Percentiles rank a stretch among this genome's conserved stretches.
These are phyloP conservation scores for Acanthamoeba comandoni DNA, from an alignment of 208 protist genomes.

Conservation along the genomic window DNA sequence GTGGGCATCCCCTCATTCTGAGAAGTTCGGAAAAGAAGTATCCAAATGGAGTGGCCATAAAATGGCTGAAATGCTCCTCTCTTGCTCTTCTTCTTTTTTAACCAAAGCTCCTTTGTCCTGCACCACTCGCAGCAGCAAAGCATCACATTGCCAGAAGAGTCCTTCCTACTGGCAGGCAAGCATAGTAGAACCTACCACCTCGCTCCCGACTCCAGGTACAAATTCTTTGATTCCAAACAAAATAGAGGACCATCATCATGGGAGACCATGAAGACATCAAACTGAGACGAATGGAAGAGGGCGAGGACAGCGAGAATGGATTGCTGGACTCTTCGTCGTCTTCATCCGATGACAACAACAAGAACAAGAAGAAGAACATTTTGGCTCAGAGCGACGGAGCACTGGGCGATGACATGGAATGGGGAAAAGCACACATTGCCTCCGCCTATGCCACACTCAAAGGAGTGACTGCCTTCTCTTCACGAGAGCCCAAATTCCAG, in stretches of 20 bases:
- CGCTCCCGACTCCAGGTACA: too few species aligned
- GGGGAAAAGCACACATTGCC: constrained; percentile 15
- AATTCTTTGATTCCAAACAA: too few species aligned
- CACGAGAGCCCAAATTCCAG: constrained; percentile 47
- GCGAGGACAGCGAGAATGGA: background rate
- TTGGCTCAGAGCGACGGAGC: background rate
- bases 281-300: background rate
- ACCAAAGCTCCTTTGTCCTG: too few species aligned
- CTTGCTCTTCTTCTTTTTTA: too few species aligned
- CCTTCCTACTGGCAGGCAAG: too few species aligned
- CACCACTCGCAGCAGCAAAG: background rate
- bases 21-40: constrained; percentile 10
- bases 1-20: too few species aligned
- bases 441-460: constrained; percentile 73
- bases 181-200: too few species aligned
- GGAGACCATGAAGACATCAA: too few species aligned
- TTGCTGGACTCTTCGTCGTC: constrained; percentile 3
- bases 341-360: too few species aligned
- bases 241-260: too few species aligned
- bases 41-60: background rate
- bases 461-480: constrained; percentile 53
- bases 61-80: too few species aligned
- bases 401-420: background rate
- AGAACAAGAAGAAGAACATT: constrained; percentile 8
- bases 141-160: too few species aligned